Percentiles rank a stretch among this genome's conserved stretches.
These are phyloP conservation scores for Trichothecium sympodiale DNA, from an alignment of 2,329 filamentous ascomycete species.

Conservation along the genomic window DNA sequence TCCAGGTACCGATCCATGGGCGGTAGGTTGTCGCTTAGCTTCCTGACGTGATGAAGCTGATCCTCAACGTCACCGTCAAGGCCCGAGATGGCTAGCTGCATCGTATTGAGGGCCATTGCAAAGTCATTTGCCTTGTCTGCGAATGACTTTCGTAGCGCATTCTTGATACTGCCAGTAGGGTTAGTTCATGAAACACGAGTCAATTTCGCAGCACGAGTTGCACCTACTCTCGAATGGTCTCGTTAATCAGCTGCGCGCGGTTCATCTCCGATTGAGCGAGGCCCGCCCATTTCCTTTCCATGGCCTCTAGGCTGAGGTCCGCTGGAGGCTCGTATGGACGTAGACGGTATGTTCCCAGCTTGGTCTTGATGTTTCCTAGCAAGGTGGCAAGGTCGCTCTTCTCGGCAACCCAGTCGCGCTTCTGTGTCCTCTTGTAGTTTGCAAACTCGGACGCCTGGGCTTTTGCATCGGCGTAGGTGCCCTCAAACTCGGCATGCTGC, in stretches of 20 bases:
- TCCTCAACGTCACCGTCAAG: constrained; percentile 95
- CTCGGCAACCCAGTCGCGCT: constrained; percentile 93
- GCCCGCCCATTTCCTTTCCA: constrained; percentile 72
- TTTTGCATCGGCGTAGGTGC: constrained; percentile 88
- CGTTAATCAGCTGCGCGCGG: constrained; percentile 89
- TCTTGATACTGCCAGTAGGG: constrained; percentile 62
- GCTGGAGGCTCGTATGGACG: constrained; percentile 82
- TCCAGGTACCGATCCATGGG: constrained; percentile 87
- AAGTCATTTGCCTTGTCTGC: constrained; percentile 99
- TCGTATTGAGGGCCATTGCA: constrained; percentile 85
- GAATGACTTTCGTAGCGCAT: constrained; percentile 81
- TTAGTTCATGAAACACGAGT: constrained; percentile 14
- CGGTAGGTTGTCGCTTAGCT: constrained; percentile 72
- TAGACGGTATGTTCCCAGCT: constrained; percentile 86
- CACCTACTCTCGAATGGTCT: constrained; percentile 87
- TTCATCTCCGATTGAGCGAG: constrained; percentile 77
- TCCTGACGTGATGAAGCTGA: constrained; percentile 77
- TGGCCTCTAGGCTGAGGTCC: constrained; percentile 68
- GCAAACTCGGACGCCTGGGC: constrained; percentile 72
- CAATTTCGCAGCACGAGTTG: not conserved
- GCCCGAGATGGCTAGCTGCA: constrained; percentile 91
- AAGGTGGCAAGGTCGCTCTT: constrained; percentile 91
- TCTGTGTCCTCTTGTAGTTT: constrained; percentile 80
- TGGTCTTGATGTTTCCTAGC: constrained; percentile 97
- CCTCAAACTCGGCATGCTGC: constrained; percentile 73